These are phyloP conservation scores for Aspergillus persii DNA, from an alignment of 2,329 filamentous ascomycete species.

Conservation along the genomic window DNA sequence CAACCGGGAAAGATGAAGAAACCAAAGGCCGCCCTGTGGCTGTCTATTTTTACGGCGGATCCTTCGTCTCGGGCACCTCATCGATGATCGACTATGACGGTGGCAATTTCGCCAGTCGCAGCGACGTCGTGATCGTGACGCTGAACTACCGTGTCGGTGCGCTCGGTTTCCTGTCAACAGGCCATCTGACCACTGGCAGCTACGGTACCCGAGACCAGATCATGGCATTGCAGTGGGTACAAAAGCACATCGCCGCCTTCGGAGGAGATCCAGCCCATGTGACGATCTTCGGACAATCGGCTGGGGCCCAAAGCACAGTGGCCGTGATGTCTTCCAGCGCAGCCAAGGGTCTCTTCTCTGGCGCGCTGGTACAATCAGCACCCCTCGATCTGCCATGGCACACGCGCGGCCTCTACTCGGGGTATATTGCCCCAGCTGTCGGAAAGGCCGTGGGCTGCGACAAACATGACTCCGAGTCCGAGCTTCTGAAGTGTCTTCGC, in stretches of 20 bases:
- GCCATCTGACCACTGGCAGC: conserved; percentile 33
- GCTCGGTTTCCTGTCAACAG: conserved; percentile 33
- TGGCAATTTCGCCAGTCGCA: conserved; percentile 33
- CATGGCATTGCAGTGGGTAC: not conserved
- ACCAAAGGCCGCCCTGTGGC: conserved; percentile 22
- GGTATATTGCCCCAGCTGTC: no score
- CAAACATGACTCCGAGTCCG: no score
- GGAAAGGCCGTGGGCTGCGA: no score
- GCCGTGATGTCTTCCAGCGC: no score
- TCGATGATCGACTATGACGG: conserved; percentile 33
- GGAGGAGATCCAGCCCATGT: not conserved
- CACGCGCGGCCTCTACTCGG: no score
- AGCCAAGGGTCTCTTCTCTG: no score
- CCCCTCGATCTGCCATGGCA: no score
- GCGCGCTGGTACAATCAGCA: no score
- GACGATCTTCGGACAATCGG: not conserved
- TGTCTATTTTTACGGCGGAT: conserved; percentile 36
- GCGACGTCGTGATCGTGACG: conserved; percentile 36
- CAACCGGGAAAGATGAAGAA: not conserved
- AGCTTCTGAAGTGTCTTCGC: no score
- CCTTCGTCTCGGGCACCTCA: conserved; percentile 26
- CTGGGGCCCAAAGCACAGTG: not conserved
- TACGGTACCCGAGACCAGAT: conserved; percentile 23
- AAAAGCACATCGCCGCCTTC: not conserved
- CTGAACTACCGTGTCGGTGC: conserved; percentile 36